Base-by-base conservation (phyloP, 257 asterid genomes). In the Lycium ferocissimum region DNA sequence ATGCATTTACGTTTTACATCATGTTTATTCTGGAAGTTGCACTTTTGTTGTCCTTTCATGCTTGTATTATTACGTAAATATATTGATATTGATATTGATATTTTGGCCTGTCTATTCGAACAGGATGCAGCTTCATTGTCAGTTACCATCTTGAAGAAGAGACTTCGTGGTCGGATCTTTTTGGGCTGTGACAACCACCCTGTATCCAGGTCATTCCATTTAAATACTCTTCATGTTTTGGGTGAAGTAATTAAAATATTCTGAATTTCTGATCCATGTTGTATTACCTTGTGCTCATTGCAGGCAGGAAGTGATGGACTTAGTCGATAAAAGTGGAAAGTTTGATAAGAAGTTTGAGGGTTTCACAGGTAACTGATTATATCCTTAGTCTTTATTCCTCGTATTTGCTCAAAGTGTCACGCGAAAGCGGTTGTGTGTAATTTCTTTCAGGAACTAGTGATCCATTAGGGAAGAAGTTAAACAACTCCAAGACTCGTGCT, bases 81-180 rank as follows among this genome's bases (percentile, higher is more conserved):
- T n/a, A n/a, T n/a, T n/a, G n/a, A n/a, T n/a, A n/a, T n/a, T n/a
- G n/a, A n/a, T n/a, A 67, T 54, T 83, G 69, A 37, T 83, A 63
- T 69, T n/a, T 67, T 83, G 58, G 1, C 45, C 65, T 78, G 82
- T 33, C 54, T 49, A 26, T 84, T 76, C 72, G 18, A 84, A 81
- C 84, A 94, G 98, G 98, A 96, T 91, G 98, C 99, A 53, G 99
- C 98, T 88, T 93, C 93, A n/a, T 91, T 96, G 70, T 90, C 98
- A 37, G 85, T 93, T 79, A 70, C 93, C 87, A 93, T 94, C 88
- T 88, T 96, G 85, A 90, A 90, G 89, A 93, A 92, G 97, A 93
- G 92, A 84, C 92, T 90, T 7, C 91, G 91, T 45, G 87, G 93
- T 84, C 92, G 84, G 83, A 91, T 90, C 91, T 94, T 94, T 89